Evolutionary conservation across 2,329 filamentous ascomycete genomes (phyloP).

Genomic region (Cadophora malorum): DNA sequence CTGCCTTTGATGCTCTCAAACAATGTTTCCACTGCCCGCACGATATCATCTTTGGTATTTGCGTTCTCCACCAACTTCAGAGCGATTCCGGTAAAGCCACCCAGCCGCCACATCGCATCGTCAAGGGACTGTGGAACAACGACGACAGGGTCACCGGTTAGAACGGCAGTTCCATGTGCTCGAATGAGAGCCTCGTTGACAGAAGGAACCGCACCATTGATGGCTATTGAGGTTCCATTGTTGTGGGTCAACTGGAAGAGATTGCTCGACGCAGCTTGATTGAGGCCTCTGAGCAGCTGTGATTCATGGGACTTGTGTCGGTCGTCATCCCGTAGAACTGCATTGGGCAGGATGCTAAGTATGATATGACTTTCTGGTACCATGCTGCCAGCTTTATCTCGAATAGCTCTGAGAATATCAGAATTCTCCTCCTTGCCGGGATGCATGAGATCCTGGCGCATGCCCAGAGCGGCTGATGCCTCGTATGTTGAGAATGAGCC

Average conservation of each 20-base stretch:
- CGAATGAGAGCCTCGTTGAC: constrained; percentile 89
- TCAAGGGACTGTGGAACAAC: constrained; percentile 84
- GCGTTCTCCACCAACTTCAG: constrained; percentile 85
- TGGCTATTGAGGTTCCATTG: constrained; percentile 77
- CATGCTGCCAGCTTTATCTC: constrained; percentile 81
- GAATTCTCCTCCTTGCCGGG: constrained; percentile 89
- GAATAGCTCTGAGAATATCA: constrained; percentile 88
- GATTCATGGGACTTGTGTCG: constrained; percentile 74
- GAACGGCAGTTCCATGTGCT: constrained; percentile 78
- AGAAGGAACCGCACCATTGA: constrained; percentile 87
- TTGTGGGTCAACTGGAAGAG: constrained; percentile 73
- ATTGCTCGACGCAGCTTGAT: constrained; percentile 70
- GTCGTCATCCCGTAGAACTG: constrained; percentile 82
- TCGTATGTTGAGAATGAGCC: constrained; percentile 96
- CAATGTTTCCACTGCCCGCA: constrained; percentile 81
- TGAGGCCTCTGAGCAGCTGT: constrained; percentile 77
- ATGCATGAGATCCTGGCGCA: constrained; percentile 90
- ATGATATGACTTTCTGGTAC: constrained; percentile 82
- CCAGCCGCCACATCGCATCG: constrained; percentile 89
- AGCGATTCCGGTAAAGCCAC: constrained; percentile 86
- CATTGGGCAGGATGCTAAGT: constrained; percentile 81
- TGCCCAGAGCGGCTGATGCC: constrained; percentile 86
- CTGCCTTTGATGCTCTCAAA: constrained; percentile 87
- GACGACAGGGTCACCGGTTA: constrained; percentile 84
- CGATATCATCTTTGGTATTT: constrained; percentile 69